Percentiles rank a stretch among this genome's conserved stretches.
phyloP scores from a whole-genome alignment of 345 rosid genomes.

The Pugionium dolabratum region DNA sequence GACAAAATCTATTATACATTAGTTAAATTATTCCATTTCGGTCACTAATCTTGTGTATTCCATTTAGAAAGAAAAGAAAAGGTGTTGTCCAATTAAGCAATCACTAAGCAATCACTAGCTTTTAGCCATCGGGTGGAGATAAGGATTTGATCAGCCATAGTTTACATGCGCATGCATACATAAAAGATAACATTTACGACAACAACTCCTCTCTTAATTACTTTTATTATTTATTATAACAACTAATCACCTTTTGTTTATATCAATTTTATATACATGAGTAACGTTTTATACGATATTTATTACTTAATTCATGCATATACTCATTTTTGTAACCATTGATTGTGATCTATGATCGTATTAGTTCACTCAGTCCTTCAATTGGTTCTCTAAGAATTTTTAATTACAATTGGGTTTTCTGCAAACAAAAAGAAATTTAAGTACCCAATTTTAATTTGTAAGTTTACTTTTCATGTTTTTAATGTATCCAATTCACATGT shows the following conservation, averaged over 20 bases:
- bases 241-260: constrained; percentile 1
- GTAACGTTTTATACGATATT: constrained; percentile 4
- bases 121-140: constrained; percentile 18
- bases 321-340: not conserved
- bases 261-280: constrained; percentile 3
- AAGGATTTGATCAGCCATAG: constrained; percentile 29
- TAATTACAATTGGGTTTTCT: too few relatives aligned
- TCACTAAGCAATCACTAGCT: constrained; percentile 37
- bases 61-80: not conserved
- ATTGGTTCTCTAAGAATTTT: not conserved
- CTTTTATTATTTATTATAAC: constrained; percentile 8
- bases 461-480: too few relatives aligned
- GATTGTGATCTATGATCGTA: not conserved
- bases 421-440: too few relatives aligned
- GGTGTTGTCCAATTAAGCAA: constrained; percentile 33
- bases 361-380: constrained; percentile 7
- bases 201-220: not conserved
- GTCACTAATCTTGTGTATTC: constrained; percentile 9
- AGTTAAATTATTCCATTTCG: not conserved
- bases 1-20: constrained; percentile 1
- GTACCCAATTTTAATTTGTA: too few relatives aligned
- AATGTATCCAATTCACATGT: too few relatives aligned
- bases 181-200: not conserved
- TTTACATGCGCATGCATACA: not conserved
- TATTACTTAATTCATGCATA: constrained; percentile 1